Base-by-base conservation (phyloP, 2,329 filamentous ascomycete species). In the Penicillium freii region DNA sequence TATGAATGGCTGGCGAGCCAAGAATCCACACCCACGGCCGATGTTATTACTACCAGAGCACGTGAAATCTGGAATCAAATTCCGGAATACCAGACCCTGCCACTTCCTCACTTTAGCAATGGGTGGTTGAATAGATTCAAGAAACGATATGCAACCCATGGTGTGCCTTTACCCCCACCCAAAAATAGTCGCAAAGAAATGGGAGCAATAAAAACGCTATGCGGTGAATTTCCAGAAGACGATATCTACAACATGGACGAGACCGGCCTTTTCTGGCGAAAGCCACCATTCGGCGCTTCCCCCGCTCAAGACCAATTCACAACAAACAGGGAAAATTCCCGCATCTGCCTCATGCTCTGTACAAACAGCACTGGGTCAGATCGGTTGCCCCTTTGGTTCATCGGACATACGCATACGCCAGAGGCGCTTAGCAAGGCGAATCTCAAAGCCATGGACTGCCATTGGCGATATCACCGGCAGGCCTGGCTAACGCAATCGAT, bases 391-490 rank as follows among this genome's bases (percentile, higher is more conserved):
- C 52, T 67, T 15, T 64, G 60, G 51, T 54, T 64, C 33, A 64
- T 70, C 43, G 63, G 64, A 9, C 62, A 58, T 46, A 55, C 60
- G n/a, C 45, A 60, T 21, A 63, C 42, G n/a, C 68, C 67, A 5
- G 46, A 53, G 13, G 56, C 65, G 13, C 62, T 71, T 34, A 25
- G 60, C n/a, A 48, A 55, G 8, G 58, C 66, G 15, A 71, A 70
- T 51, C 54, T 64, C 5, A 51, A 63, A 27, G 64, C 68, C 29
- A 56, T 70, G 10, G 61, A 56, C 17, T 61, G 63, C 33, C 53
- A 61, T 21, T 70, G 68, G 62, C 61, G 64, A 21, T 59, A 62
- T 46, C 67, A 68, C 56, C 57, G 58, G n/a, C 66, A 68, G 42
- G 63, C 61, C 19, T 67, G 61, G 54, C 54, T 69, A 47, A 59